phyloP scores from a whole-genome alignment of 345 rosid genomes.

The Physaria fendleri region DNA sequence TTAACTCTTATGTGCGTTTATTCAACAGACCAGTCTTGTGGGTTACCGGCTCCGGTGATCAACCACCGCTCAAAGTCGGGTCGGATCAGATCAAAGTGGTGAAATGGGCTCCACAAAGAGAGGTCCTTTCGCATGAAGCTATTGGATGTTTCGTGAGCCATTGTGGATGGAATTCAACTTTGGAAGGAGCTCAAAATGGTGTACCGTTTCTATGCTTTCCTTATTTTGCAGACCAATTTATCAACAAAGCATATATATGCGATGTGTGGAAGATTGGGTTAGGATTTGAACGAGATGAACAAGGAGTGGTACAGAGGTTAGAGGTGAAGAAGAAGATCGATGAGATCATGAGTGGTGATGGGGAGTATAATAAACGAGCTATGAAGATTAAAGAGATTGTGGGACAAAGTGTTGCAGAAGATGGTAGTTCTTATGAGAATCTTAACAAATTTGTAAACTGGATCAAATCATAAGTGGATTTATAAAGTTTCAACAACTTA shows the following conservation, averaged over 20 bases:
- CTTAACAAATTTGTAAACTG: slow-evolving; percentile 24
- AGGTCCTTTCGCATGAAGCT: slow-evolving; percentile 30
- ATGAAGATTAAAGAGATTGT: slow-evolving; percentile 20
- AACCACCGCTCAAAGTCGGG: neutral
- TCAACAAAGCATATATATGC: slow-evolving; percentile 34
- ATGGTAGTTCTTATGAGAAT: slow-evolving; percentile 25
- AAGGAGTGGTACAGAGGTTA: slow-evolving; percentile 5
- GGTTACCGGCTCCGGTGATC: slow-evolving; percentile 13
- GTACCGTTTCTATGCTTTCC: slow-evolving; percentile 54
- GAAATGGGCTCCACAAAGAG: slow-evolving; percentile 43
- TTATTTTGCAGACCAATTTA: slow-evolving; percentile 41
- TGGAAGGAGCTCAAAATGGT: slow-evolving; percentile 47
- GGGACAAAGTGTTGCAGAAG: slow-evolving; percentile 10
- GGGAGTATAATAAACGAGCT: slow-evolving; percentile 18
- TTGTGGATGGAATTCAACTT: slow-evolving; percentile 59
- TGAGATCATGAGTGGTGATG: slow-evolving; percentile 16
- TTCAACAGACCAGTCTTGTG: slow-evolving; percentile 28
- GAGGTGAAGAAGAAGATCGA: slow-evolving; percentile 36
- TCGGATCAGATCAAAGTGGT: slow-evolving; percentile 19
- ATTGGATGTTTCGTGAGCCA: slow-evolving; percentile 48
- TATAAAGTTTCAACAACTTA: slow-evolving; percentile 7
- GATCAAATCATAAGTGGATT: slow-evolving; percentile 15
- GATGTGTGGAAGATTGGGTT: slow-evolving; percentile 44
- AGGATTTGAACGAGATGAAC: slow-evolving; percentile 26
- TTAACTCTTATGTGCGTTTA: neutral